A percentile compares a stretch with the other conserved stretches of the same genome.
These are phyloP conservation scores for Xylaria sp. DNA, from an alignment of 2,329 filamentous ascomycete species.

Conservation along the genomic window DNA sequence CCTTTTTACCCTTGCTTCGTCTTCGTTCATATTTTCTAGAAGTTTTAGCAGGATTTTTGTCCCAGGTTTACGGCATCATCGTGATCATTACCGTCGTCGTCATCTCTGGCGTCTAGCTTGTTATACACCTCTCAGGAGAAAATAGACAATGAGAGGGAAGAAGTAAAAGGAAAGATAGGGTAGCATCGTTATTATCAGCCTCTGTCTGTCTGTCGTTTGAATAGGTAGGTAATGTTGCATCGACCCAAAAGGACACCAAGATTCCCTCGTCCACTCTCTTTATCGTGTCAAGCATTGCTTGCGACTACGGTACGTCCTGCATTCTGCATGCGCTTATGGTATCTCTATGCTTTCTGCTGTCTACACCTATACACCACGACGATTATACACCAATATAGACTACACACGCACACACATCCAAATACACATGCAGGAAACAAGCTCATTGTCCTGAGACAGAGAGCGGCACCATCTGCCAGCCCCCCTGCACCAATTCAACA, in stretches of 20 bases:
- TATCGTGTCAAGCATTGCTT: conserved; percentile 22
- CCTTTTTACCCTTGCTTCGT: background rate
- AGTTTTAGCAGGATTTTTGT: background rate
- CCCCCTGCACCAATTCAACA: background rate
- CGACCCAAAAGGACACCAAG: conserved; percentile 12
- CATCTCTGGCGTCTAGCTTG: background rate
- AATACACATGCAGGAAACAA: conserved; percentile 21
- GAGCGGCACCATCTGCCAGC: conserved; percentile 16
- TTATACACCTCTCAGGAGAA: background rate
- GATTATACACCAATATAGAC: background rate
- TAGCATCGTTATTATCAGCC: conserved; percentile 27
- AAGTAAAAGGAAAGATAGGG: conserved; percentile 7
- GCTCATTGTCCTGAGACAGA: conserved; percentile 24
- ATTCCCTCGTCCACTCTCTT: conserved; percentile 12
- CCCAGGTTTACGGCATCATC: background rate
- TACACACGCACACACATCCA: background rate
- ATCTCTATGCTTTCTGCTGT: background rate
- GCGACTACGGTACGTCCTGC: conserved; percentile 21
- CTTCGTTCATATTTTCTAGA: background rate
- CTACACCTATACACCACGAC: background rate
- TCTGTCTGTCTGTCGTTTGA: conserved; percentile 16
- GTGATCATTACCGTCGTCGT: background rate
- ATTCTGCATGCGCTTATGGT: conserved; percentile 17
- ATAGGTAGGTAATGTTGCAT: conserved; percentile 16
- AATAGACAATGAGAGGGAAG: background rate